phyloP scores from a whole-genome alignment of 176 grass and related monocot genomes.

The Oryza longistaminata region DNA sequence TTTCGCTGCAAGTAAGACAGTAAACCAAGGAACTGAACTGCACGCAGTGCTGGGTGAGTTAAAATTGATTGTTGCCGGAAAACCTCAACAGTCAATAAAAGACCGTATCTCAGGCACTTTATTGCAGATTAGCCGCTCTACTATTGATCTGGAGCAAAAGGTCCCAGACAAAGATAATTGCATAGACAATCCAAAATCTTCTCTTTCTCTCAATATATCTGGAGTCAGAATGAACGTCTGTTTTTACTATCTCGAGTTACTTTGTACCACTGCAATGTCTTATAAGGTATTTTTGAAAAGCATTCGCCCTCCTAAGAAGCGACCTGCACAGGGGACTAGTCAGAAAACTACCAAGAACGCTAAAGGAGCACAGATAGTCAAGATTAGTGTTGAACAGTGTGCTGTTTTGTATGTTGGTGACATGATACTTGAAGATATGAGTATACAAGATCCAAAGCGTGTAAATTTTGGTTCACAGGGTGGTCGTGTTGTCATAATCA shows the following conservation, averaged over 20 bases:
- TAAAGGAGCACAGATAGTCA: slow-evolving; percentile 68
- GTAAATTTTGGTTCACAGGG: slow-evolving; percentile 95
- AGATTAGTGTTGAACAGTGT: slow-evolving; percentile 63
- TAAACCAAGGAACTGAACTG: slow-evolving; percentile 60
- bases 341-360: slow-evolving; percentile 52
- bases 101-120: slow-evolving; percentile 58
- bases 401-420: slow-evolving; percentile 74
- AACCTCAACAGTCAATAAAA: slow-evolving; percentile 52
- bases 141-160: slow-evolving; percentile 68
- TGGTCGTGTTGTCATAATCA: slow-evolving; percentile 69
- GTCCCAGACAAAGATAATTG: slow-evolving; percentile 51
- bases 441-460: slow-evolving; percentile 82
- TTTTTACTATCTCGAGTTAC: slow-evolving; percentile 69
- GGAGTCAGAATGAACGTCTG: slow-evolving; percentile 63
- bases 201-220: slow-evolving; percentile 65
- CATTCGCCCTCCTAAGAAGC: slow-evolving; percentile 60
- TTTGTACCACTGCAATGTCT: slow-evolving; percentile 69
- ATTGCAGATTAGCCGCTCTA: slow-evolving; percentile 54
- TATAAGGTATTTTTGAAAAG: slow-evolving; percentile 79
- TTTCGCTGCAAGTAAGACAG: slow-evolving; percentile 66
- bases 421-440: slow-evolving; percentile 78
- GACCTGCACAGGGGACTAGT: slow-evolving; percentile 42
- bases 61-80: slow-evolving; percentile 49
- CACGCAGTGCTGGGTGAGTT: slow-evolving; percentile 64
- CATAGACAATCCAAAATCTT: slow-evolving; percentile 34